Percentiles rank a stretch among this genome's conserved stretches.
These are phyloP conservation scores for Crucibulum cyathiforme DNA, from an alignment of 1,284 basidiomycete genomes.

Conservation along the genomic window DNA sequence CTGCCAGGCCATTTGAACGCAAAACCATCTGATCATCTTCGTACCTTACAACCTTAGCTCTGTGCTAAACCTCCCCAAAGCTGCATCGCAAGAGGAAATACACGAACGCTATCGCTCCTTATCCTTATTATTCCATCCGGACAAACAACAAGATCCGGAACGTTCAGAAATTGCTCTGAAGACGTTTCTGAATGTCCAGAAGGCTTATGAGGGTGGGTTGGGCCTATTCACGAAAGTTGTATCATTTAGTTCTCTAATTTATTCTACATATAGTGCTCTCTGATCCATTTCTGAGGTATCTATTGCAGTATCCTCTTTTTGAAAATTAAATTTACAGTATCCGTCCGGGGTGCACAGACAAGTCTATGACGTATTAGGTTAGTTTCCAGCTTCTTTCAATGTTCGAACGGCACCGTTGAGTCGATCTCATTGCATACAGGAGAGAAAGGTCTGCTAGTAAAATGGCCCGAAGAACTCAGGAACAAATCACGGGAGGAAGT, in stretches of 20 bases:
- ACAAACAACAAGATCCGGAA: conserved; percentile 74
- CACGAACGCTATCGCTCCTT: conserved; percentile 74
- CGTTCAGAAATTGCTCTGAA: conserved; percentile 66
- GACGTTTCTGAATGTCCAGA: conserved; percentile 77
- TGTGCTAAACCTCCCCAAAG: conserved; percentile 70
- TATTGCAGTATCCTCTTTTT: conserved; percentile 8
- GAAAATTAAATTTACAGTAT: too few relatives aligned
- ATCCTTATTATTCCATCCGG: conserved; percentile 85
- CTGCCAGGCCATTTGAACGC: too few relatives aligned
- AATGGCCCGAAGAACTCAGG: conserved; percentile 48
- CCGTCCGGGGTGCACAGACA: conserved; percentile 41
- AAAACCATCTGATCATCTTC: not conserved
- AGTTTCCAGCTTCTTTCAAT: conserved; percentile 7
- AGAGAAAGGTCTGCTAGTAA: conserved; percentile 54
- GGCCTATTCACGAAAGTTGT: not conserved
- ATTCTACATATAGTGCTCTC: conserved; percentile 61
- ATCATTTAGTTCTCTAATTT: conserved; percentile 3
- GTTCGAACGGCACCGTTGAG: not conserved
- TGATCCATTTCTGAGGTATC: conserved; percentile 74
- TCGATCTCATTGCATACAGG: conserved; percentile 38
- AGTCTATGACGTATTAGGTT: conserved; percentile 80
- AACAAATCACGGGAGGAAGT: conserved; percentile 62
- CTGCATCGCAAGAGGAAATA: conserved; percentile 71
- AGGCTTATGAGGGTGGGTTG: conserved; percentile 74
- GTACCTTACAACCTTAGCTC: conserved; percentile 44